phyloP scores from a whole-genome alignment of 768 basidiomycete species.

The Macrolepiota albuminosa region DNA sequence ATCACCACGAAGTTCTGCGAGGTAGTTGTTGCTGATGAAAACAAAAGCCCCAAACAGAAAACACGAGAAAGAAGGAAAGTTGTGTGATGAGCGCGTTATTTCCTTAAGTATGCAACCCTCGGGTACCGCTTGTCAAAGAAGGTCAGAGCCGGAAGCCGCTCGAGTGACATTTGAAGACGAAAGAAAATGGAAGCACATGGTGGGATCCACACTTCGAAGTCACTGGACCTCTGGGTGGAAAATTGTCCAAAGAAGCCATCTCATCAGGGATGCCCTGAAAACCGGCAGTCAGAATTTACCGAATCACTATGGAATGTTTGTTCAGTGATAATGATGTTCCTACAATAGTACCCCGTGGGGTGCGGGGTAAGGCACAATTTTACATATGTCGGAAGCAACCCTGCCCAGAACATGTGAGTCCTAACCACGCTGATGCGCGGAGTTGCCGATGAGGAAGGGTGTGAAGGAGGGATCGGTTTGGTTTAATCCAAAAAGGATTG shows the following conservation, averaged over 20 bases:
- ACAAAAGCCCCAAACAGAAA: constrained; percentile 11
- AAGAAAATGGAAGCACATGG: constrained; percentile 24
- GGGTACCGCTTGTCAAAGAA: constrained; percentile 1
- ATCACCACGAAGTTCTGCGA: constrained; percentile 21
- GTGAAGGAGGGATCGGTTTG: no score
- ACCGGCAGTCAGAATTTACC: not conserved
- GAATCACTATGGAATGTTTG: not conserved
- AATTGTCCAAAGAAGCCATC: not conserved
- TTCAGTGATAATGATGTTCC: not conserved
- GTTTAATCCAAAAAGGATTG: no score
- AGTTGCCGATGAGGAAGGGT: not conserved
- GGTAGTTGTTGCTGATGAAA: constrained; percentile 7
- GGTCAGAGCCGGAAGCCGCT: constrained; percentile 10
- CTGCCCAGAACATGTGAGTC: not conserved
- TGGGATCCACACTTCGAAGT: constrained; percentile 11
- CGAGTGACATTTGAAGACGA: constrained; percentile 10
- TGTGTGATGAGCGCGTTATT: constrained; percentile 2
- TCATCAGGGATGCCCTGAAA: not conserved
- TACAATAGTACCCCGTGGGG: not conserved
- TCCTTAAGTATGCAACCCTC: constrained; percentile 9
- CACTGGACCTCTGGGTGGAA: constrained; percentile 16
- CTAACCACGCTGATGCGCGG: not conserved
- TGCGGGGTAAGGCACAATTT: not conserved
- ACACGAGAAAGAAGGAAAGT: constrained; percentile 13
- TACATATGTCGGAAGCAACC: not conserved